Evolutionary conservation across 768 basidiomycete genomes (phyloP), one percentile per base, ranked within the genome.

Genomic region (Mrakia blollopis): DNA sequence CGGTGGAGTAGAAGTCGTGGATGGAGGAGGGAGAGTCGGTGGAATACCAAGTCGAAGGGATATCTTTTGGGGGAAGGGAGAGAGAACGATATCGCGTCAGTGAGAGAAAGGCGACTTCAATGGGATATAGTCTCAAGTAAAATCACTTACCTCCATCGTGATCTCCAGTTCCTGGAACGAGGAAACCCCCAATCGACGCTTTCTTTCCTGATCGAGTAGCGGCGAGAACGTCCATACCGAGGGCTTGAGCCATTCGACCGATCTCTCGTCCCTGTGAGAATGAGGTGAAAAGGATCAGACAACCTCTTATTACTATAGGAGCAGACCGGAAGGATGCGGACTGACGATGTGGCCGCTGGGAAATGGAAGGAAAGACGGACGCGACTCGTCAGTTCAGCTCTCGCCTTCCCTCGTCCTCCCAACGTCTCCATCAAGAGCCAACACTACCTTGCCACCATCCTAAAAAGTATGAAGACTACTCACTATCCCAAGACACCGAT

Each of bases 401-500:
- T 44, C 44, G 47, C 47, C 47, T 50, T 21, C 18, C 47, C 14
- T 21, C 7, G 7, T 47, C 13, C 18, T 50, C 47, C 2, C 47
- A 3, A 21, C 18, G n/a, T 21, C 18, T 14, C 47, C 10, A 50
- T 18, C 44, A 44, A 14, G 11, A 44, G 11, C 3, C 11, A 44
- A 9, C 11, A 2, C 44, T 44, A 6, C 44, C 10, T 13, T 13
- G n/a, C 44, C 44, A 44, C 11, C 44, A 4, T 2, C 14, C 44
- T 11, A 11, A 6, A 9, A 14, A 44, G 44, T n/a, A n/a, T n/a
- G n/a, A n/a, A 57, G 57, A n/a, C 4, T 13, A 57, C 57, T 57
- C 57, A 57, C 57, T 80, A 80, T 5, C 78, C 79, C 4, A 80
- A 62, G 1, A 80, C 67, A 10, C 79, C 79, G n/a, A 80, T 72